Base-by-base conservation (phyloP, 129 eudicot species). In the Helianthus tuberosus region DNA sequence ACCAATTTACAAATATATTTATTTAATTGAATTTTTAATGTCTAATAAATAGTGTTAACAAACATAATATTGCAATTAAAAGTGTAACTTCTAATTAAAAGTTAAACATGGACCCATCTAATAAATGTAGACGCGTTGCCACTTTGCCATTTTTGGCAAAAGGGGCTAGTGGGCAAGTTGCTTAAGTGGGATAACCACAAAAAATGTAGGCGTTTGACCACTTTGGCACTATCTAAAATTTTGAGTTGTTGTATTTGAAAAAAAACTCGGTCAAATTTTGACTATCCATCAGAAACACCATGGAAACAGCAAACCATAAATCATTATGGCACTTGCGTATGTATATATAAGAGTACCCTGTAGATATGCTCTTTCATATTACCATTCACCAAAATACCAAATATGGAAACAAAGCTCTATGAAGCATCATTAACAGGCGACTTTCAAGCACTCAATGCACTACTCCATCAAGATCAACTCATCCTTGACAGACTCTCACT, bases 391-490 rank as follows among this genome's bases (percentile, higher is more conserved):
- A n/a, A n/a, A n/a, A n/a, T n/a, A n/a, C n/a, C n/a, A 54, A 54
- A 54, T 10, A 32, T 61, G 46, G 39, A 61, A 61, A 29, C 41
- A 36, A 68, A 68, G 63, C 52, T 77, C 23, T 68, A 68, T 16
- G 75, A 77, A 3, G 81, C 81, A 8, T 77, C 81, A 4, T 49
- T 77, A 4, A 77, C 41, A 0, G 81, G 81, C 6, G 38, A 77
- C 3, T 55, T 77, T 8, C 38, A 60, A 27, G 43, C 43, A 51
- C 75, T 77, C 9, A 69, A 77, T 8, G 10, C 64, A 68, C 5
- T 77, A 11, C 75, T 77, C 35, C 70, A 69, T 46, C 20, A 77
- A 48, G 81, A 77, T 39, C 81, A 47, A 10, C 70, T 68, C 69
- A 48, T 77, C 25, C 81, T 77, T 5, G 64, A 77, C 61, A 47